phyloP scores from a whole-genome alignment of 1,139 yeast species.

The Debaryomyces udenii region DNA sequence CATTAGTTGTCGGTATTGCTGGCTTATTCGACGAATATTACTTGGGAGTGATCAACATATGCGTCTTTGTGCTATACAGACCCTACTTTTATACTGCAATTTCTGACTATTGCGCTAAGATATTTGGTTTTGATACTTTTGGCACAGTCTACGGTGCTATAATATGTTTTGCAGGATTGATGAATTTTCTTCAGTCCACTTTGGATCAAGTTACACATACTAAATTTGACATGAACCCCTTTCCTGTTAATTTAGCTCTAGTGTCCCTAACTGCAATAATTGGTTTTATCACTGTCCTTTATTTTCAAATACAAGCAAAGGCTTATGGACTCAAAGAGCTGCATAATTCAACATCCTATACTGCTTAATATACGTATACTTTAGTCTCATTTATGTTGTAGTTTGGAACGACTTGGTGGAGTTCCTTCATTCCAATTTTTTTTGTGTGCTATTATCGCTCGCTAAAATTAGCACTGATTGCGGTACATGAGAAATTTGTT shows the following conservation, averaged over 20 bases:
- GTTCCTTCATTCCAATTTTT: too few species aligned
- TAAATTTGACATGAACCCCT: conserved; percentile 44
- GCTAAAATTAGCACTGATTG: too few species aligned
- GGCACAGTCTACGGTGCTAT: conserved; percentile 52
- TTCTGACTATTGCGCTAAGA: conserved; percentile 50
- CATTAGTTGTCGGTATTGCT: conserved; percentile 39
- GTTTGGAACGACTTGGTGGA: too few species aligned
- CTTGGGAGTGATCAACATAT: conserved; percentile 37
- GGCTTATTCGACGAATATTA: conserved; percentile 37
- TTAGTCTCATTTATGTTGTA: too few species aligned
- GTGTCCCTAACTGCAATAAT: conserved; percentile 31
- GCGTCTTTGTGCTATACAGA: conserved; percentile 44
- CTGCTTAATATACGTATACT: too few species aligned
- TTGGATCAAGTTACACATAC: conserved; percentile 46
- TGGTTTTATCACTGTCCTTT: conserved; percentile 34
- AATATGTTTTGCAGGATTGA: conserved; percentile 43
- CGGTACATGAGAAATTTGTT: too few species aligned
- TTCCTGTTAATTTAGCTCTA: conserved; percentile 40
- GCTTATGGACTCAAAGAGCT: conserved; percentile 13
- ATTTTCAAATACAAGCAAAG: conserved; percentile 34
- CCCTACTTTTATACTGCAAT: conserved; percentile 50
- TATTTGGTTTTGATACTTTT: conserved; percentile 52
- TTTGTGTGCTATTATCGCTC: too few species aligned
- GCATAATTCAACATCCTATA: too few species aligned
- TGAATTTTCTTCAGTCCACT: conserved; percentile 41